Conservation (phyloP, 1,284 basidiomycete genomes). For the Leccinum subrobustum region DNA sequence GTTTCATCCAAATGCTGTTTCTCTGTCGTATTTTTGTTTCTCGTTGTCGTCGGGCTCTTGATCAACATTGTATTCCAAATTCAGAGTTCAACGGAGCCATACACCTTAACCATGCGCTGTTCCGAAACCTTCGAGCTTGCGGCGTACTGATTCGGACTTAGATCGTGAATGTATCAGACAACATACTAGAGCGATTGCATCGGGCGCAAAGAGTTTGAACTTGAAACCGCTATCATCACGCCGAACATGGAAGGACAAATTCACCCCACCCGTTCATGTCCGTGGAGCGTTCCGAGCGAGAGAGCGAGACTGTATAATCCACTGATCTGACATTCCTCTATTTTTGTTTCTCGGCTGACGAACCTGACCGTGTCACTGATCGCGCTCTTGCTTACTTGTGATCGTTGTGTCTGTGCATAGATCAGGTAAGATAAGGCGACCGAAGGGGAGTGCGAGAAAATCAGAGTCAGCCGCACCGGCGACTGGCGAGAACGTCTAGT, state of each 20-base stretch:
- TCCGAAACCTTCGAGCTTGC: not conserved
- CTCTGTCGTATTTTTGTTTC: not conserved
- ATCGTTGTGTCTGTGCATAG: not conserved
- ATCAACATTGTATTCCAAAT: not conserved
- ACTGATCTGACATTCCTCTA: not conserved
- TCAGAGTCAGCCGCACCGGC: not conserved
- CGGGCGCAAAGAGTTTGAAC: not conserved
- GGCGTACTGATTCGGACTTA: not conserved
- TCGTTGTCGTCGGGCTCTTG: not conserved
- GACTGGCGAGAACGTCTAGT: not conserved
- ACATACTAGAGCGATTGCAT: not conserved
- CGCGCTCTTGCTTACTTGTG: not conserved
- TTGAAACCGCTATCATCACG: not conserved
- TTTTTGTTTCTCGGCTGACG: not conserved
- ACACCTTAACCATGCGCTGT: not conserved
- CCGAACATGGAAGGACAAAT: not conserved
- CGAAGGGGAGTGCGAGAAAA: not conserved
- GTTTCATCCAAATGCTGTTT: not conserved
- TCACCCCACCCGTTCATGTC: not conserved
- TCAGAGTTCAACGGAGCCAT: not conserved
- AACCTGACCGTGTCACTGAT: not conserved
- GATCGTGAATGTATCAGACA: not conserved
- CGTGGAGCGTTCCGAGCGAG: not conserved
- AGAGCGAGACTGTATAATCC: not conserved
- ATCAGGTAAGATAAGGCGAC: not conserved